Base-by-base conservation (phyloP, 345 rosid species). In the Iberis pinnata region DNA sequence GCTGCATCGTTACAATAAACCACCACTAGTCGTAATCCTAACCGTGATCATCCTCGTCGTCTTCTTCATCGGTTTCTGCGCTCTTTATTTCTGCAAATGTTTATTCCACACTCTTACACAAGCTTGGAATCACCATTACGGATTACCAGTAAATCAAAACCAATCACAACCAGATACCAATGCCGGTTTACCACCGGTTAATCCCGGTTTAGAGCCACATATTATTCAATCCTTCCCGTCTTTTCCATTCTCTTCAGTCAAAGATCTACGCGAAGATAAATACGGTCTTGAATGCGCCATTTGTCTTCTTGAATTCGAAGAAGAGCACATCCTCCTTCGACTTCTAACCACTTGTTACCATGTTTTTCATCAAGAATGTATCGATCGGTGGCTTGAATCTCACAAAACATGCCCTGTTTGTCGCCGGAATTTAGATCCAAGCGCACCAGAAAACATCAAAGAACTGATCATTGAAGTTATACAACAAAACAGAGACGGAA, bases 401-500 rank as follows among this genome's bases (percentile, higher is more conserved):
- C 79, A 86, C 65, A 84, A 79, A 59, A 82, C 96, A 5, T 89
- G 97, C 27, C 97, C 94, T 0, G 89, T 89, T 37, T 89, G 97
- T 65, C 94, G 94, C 0, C 58, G 76, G 5, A 74, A 80, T 17
- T 75, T 89, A 8, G 90, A 86, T 18, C 72, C 67, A 29, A 45
- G n/a, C 45, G 62, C 72, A 0, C 67, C 62, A 0, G 67, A 68
- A 45, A 66, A 59, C 67, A 24, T 37, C 39, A 57, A 57, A 43
- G 70, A 65, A 71, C 53, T 44, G 75, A 79, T 17, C 80, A 82
- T 57, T 24, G 80, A 62, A 41, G 72, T 60, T 14, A 39, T 60
- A 71, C 84, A 19, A 37, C 80, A 79, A 3, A 70, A 60, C 6
- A 18, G 36, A 13, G 60, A 66, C 0, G 58, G 3, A 3, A 56